These are phyloP conservation scores for Trichoderma koningiopsis DNA, from an alignment of 2,329 filamentous ascomycete species.

Conservation along the genomic window DNA sequence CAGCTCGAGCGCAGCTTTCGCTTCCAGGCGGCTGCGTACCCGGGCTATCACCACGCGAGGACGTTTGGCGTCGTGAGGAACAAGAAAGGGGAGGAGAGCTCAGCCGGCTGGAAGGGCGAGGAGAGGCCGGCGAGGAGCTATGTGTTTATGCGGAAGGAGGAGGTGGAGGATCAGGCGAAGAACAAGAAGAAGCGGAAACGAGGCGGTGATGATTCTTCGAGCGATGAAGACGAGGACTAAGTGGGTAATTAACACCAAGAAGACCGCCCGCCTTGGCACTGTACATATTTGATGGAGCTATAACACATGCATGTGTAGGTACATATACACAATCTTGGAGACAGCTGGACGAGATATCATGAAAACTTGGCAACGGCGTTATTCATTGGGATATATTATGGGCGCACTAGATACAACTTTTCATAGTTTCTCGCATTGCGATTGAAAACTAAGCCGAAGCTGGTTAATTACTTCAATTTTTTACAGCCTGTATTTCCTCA, in stretches of 20 bases:
- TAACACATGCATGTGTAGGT: neutral
- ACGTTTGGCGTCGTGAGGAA: slow-evolving; percentile 67
- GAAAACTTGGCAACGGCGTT: neutral
- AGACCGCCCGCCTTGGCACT: neutral
- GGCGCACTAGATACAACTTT: neutral
- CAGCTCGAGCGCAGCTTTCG: slow-evolving; percentile 69
- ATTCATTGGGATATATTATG: neutral
- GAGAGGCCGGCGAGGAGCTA: slow-evolving; percentile 57
- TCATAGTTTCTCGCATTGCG: neutral
- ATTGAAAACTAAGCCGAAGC: neutral
- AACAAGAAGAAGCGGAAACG: slow-evolving; percentile 39
- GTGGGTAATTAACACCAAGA: neutral
- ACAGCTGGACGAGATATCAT: neutral
- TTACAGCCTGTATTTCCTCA: neutral
- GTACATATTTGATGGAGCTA: neutral
- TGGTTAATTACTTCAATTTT: neutral
- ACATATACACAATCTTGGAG: neutral
- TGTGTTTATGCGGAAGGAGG: slow-evolving; percentile 63
- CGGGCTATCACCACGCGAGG: slow-evolving; percentile 72
- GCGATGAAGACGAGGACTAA: slow-evolving; percentile 35
- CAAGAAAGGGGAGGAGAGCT: slow-evolving; percentile 47
- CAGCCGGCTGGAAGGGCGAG: slow-evolving; percentile 47
- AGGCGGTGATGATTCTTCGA: slow-evolving; percentile 39
- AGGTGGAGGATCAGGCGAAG: slow-evolving; percentile 38
- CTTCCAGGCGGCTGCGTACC: slow-evolving; percentile 69